These are phyloP conservation scores for Maudiozyma serrabonitensis DNA, from an alignment of 805 yeast species.

Conservation along the genomic window DNA sequence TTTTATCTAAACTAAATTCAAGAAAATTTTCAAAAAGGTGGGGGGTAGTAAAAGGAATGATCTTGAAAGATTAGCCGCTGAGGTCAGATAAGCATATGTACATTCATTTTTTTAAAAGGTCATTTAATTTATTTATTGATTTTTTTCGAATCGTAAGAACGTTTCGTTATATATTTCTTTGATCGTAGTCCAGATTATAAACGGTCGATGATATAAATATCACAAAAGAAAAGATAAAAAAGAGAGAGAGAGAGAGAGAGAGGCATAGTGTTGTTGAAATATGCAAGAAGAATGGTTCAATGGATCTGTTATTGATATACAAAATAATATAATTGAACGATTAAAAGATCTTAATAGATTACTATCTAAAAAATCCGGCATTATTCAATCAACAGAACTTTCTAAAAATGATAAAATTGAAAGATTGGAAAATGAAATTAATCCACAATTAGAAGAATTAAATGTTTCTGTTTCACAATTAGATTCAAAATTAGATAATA, in stretches of 20 bases:
- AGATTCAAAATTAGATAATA: neutral
- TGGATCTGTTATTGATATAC: neutral
- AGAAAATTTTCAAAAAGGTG: too few species aligned
- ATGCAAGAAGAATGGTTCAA: neutral
- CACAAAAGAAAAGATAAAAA: neutral
- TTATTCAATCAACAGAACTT: constrained; percentile 34
- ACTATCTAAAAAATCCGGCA: constrained; percentile 25
- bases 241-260: too few species aligned
- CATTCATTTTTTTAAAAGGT: too few species aligned
- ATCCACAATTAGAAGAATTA: constrained; percentile 11
- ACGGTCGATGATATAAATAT: neutral
- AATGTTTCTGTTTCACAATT: constrained; percentile 2
- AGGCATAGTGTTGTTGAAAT: neutral
- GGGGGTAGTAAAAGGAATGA: too few species aligned
- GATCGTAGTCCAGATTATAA: too few species aligned
- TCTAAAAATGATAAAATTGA: constrained; percentile 33
- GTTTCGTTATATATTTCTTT: too few species aligned
- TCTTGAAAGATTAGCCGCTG: too few species aligned
- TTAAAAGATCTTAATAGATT: constrained; percentile 4
- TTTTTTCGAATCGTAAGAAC: too few species aligned
- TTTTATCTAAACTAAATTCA: too few species aligned
- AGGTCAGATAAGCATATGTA: too few species aligned
- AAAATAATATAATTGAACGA: constrained; percentile 2
- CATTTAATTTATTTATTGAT: too few species aligned
- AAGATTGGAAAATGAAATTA: constrained; percentile 12